Conservation (phyloP, 139 green algal species). For the Dunaliella primolecta region DNA sequence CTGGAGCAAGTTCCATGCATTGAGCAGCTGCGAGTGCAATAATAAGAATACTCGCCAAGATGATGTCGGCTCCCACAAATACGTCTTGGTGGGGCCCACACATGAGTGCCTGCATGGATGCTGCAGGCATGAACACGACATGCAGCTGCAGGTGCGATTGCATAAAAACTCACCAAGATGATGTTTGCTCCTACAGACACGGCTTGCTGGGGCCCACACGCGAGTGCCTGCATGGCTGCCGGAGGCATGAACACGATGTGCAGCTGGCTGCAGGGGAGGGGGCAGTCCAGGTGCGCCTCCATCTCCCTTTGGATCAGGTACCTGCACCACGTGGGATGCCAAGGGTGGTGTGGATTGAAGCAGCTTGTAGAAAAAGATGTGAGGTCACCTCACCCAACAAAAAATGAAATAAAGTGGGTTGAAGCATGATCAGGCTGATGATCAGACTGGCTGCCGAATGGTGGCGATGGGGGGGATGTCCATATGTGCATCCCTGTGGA, state of each 20-base stretch:
- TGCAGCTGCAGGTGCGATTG: background rate
- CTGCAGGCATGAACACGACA: background rate
- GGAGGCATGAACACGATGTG: background rate
- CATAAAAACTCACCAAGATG: background rate
- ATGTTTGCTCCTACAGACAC: background rate
- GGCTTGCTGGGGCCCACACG: background rate
- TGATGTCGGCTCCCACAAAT: slow-evolving; percentile 1
- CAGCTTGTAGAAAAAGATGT: too few relatives aligned
- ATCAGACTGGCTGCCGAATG: too few relatives aligned
- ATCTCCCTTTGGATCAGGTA: background rate
- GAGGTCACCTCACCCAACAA: too few relatives aligned
- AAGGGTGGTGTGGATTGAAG: too few relatives aligned
- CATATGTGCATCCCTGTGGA: too few relatives aligned
- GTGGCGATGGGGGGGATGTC: too few relatives aligned
- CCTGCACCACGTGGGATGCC: too few relatives aligned
- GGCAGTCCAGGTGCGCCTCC: background rate
- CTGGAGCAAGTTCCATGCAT: too few relatives aligned
- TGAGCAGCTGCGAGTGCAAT: too few relatives aligned
- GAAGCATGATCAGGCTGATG: too few relatives aligned
- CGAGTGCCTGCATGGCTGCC: background rate
- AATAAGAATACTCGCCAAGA: too few relatives aligned
- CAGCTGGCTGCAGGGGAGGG: background rate
- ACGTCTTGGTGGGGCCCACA: background rate
- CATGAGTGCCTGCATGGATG: background rate
- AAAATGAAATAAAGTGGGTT: too few relatives aligned